These are phyloP conservation scores for Pseudopithomyces maydicus DNA, from an alignment of 2,329 filamentous ascomycete species.

Conservation along the genomic window DNA sequence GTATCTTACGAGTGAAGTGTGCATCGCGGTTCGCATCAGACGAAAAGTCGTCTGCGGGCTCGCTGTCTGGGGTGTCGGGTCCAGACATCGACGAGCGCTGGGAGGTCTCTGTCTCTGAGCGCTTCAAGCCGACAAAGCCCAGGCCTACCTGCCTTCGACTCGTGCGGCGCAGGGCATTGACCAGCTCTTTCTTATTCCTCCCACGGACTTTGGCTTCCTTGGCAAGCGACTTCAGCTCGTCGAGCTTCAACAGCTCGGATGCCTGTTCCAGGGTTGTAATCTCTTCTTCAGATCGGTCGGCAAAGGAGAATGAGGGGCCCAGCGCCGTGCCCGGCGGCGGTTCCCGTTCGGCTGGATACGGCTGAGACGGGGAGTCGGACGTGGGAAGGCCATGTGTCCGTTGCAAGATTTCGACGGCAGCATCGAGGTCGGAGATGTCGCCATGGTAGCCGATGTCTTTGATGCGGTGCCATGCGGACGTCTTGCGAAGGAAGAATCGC, in stretches of 20 bases:
- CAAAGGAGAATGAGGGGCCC: conserved; percentile 71
- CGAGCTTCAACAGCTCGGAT: conserved; percentile 77
- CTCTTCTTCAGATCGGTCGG: conserved; percentile 73
- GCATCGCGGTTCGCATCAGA: conserved; percentile 67
- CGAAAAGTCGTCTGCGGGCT: conserved; percentile 50
- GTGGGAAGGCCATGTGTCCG: conserved; percentile 59
- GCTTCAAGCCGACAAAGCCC: conserved; percentile 69
- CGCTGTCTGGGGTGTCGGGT: conserved; percentile 38
- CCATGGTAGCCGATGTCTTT: conserved; percentile 77
- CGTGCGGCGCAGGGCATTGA: conserved; percentile 73
- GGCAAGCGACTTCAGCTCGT: conserved; percentile 83
- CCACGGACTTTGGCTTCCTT: conserved; percentile 87
- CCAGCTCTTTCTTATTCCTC: conserved; percentile 82
- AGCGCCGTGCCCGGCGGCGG: conserved; percentile 56
- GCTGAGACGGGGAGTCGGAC: conserved; percentile 40
- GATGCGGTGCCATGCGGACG: conserved; percentile 86
- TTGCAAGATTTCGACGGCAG: conserved; percentile 71
- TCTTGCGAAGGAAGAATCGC: conserved; percentile 89
- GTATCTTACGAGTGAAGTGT: conserved; percentile 78
- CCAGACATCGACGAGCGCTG: conserved; percentile 51
- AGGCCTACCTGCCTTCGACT: conserved; percentile 78
- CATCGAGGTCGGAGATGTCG: conserved; percentile 76
- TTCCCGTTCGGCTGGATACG: conserved; percentile 56
- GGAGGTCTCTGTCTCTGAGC: conserved; percentile 66
- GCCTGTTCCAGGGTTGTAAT: conserved; percentile 84